Evolutionary conservation across 2,329 filamentous ascomycete species (phyloP).

Genomic region (Neonectria coccinea): DNA sequence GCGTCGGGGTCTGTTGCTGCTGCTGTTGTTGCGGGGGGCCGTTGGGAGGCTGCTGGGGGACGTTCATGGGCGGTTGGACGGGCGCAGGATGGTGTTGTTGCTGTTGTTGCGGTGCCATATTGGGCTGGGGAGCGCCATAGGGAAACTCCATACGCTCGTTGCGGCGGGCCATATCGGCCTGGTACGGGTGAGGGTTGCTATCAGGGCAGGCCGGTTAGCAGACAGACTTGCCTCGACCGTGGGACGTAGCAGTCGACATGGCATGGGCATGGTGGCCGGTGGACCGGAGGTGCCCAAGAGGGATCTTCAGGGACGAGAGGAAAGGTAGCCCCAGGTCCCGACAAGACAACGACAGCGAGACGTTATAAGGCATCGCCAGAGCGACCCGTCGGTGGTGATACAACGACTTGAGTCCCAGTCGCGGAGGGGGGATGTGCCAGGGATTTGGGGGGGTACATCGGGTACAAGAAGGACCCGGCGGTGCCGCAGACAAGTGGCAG

Average conservation of each 20-base stretch:
- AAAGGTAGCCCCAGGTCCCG: conserved; percentile 32
- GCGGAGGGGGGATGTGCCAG: conserved; percentile 26
- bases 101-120: conserved; percentile 52
- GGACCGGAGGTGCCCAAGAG: conserved; percentile 21
- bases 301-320: conserved; percentile 25
- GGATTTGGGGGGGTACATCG: conserved; percentile 34
- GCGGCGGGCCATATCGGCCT: conserved; percentile 62
- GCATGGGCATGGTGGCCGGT: conserved; percentile 38
- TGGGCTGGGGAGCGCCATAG: conserved; percentile 55
- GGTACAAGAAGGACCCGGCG: conserved; percentile 33
- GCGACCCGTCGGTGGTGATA: conserved; percentile 40
- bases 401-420: conserved; percentile 35
- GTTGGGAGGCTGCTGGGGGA: conserved; percentile 54
- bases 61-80: conserved; percentile 58
- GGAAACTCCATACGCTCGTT: conserved; percentile 59
- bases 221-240: conserved; percentile 41
- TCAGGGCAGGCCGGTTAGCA: conserved; percentile 47
- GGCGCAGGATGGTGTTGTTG: conserved; percentile 55
- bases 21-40: conserved; percentile 46
- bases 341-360: conserved; percentile 32
- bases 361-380: conserved; percentile 38
- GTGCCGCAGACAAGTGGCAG: conserved; percentile 35
- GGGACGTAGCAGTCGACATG: conserved; percentile 43
- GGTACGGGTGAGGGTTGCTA: conserved; percentile 61
- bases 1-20: conserved; percentile 54